These are phyloP conservation scores for Podaxis sp. DNA, from an alignment of 768 basidiomycete species.

Conservation along the genomic window DNA sequence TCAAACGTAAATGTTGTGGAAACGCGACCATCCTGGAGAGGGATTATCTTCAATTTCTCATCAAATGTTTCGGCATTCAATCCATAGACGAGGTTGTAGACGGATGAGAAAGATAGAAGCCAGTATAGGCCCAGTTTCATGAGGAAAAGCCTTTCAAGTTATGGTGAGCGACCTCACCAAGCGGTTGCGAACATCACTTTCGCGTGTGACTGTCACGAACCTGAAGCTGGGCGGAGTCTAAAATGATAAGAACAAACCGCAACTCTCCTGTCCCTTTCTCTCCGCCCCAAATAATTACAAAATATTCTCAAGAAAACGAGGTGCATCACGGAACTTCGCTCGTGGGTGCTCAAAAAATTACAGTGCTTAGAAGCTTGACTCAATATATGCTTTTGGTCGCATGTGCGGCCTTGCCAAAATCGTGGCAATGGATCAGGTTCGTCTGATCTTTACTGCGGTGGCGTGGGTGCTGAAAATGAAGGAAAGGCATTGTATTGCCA, in stretches of 20 bases:
- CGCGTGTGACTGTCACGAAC: not conserved
- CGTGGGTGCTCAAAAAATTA: not conserved
- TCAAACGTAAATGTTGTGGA: slow-evolving; percentile 79
- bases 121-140: slow-evolving; percentile 14
- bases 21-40: slow-evolving; percentile 83
- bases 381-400: not conserved
- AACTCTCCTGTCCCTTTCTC: not conserved
- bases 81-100: slow-evolving; percentile 21
- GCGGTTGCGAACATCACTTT: not conserved
- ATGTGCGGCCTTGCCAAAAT: not conserved
- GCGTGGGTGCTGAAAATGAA: not conserved
- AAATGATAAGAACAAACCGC: not conserved
- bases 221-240: not conserved
- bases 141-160: not conserved
- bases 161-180: not conserved
- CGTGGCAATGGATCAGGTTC: not conserved
- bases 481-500: not conserved
- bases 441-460: not conserved
- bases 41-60: slow-evolving; percentile 41
- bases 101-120: not conserved
- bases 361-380: not conserved
- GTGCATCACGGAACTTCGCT: not conserved
- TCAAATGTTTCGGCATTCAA: slow-evolving; percentile 45
- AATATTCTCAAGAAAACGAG: not conserved
- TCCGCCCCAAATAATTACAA: not conserved